Percentiles rank a stretch among this genome's conserved stretches.
Evolutionary conservation across 495 filamentous ascomycete genomes (phyloP).

Genomic region (Aspergillus taichungensis): DNA sequence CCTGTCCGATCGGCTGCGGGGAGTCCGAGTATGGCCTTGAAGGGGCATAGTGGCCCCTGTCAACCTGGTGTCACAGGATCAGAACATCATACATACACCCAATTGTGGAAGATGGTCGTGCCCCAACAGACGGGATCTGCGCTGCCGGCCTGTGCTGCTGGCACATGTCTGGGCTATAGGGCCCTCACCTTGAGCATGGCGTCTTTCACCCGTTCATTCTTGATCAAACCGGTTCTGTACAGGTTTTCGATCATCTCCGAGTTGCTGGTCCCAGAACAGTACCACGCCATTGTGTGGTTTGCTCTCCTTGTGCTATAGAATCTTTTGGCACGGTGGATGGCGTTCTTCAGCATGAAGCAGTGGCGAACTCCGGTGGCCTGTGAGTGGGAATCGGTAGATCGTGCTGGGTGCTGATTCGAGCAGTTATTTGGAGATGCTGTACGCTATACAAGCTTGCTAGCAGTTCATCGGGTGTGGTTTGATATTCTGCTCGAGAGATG

Average conservation of each 20-base stretch:
- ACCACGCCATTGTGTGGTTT: conserved; percentile 74
- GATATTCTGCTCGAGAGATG: not conserved
- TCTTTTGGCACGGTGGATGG: too few species aligned
- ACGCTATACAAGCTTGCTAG: conserved; percentile 1
- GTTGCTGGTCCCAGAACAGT: conserved; percentile 72
- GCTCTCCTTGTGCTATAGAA: conserved; percentile 5
- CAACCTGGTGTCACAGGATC: conserved; percentile 49
- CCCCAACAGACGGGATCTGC: too few species aligned
- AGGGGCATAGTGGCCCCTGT: conserved; percentile 73
- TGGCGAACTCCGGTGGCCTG: too few species aligned
- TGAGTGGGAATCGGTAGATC: not conserved
- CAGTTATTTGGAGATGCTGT: not conserved
- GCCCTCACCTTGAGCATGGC: conserved; percentile 66
- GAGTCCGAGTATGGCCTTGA: conserved; percentile 79
- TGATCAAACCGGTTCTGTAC: conserved; percentile 61
- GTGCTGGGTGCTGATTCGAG: not conserved
- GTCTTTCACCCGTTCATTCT: conserved; percentile 54
- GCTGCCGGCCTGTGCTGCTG: too few species aligned
- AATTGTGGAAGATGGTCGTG: too few species aligned
- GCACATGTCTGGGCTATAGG: not conserved
- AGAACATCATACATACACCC: too few species aligned
- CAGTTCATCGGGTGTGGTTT: not conserved
- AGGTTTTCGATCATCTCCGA: conserved; percentile 72
- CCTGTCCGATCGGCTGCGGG: conserved; percentile 79
- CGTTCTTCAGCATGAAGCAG: not conserved